Evolutionary conservation across 768 basidiomycete species (phyloP), one percentile per base, ranked within the genome.

Genomic region (Lactifluus volemus): DNA sequence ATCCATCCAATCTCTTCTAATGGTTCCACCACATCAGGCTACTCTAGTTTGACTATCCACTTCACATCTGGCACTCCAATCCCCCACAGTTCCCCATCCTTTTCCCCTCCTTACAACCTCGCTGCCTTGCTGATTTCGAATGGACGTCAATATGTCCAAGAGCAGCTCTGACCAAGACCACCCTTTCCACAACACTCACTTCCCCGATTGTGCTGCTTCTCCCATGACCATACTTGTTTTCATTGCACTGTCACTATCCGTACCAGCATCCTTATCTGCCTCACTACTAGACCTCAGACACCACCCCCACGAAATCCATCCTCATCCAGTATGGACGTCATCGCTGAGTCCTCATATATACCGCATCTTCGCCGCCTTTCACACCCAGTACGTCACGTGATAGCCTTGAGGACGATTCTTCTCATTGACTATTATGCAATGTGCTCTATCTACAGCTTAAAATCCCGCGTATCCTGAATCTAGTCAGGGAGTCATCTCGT

Each of bases 401-500:
- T 32, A 12, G 14, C 29, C 47, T 60, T 51, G 60, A 14, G 19
- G 5, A 2, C 11, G 36, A 25, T 25, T 1, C 25, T 21, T 11
- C 15, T 41, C 48, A 49, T 44, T 15, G 1, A 29, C 39, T 11
- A 58, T 42, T 11, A 8, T 15, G 36, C 49, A 58, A 32, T 11
- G 19, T 15, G 36, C 49, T 36, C 8, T 48, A 29, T 48, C 19
- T 60, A 17, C 67, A 91, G 87, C 72, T 84, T 58, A 89, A 86
- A 71, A 79, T 82, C 54, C 86, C 85, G 32, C 84, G 89, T 47
- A 84, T 92, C 65, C 71, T 84, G 30, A 83, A 81, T 65, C 76
- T 92, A 25, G 72, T 86, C 52, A 76, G 86, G 12, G 88, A 91
- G 70, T 67, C 65, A 38, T 81, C 86, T 19, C 82, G 78, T 38